A percentile compares a stretch with the other conserved stretches of the same genome.
Evolutionary conservation across 257 asterid genomes (phyloP).

Genomic region (Parsonsia alboflavescens): DNA sequence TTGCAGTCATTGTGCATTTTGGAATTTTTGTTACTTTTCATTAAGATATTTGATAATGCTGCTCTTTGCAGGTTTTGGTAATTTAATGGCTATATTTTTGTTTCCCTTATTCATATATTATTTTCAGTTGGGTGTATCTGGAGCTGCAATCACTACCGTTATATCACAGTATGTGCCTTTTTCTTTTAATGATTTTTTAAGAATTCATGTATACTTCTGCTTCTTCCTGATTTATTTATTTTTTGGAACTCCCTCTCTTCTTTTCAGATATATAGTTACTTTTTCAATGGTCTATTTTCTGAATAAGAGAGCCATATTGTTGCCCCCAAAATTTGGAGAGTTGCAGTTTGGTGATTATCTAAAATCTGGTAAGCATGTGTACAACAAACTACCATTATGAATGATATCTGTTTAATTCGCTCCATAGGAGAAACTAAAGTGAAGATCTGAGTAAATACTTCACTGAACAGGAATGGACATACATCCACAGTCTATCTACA

Average conservation of each 20-base stretch:
- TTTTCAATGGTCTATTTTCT: constrained; percentile 69
- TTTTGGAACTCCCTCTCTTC: background rate
- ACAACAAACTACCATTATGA: constrained; percentile 4
- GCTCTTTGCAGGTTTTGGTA: constrained; percentile 71
- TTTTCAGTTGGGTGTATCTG: constrained; percentile 70
- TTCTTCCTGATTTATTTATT: constrained; percentile 17
- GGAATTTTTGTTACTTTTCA: constrained; percentile 12
- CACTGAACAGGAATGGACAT: no score
- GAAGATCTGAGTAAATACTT: background rate
- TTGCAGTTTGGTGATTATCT: constrained; percentile 79
- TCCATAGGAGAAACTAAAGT: background rate
- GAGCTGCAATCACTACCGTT: constrained; percentile 95
- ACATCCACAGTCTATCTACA: no score
- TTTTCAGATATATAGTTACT: constrained; percentile 62
- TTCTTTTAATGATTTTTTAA: constrained; percentile 7
- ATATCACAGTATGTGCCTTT: constrained; percentile 73
- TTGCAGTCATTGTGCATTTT: background rate
- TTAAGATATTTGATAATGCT: constrained; percentile 11
- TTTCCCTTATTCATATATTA: constrained; percentile 70
- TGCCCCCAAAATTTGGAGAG: constrained; percentile 76
- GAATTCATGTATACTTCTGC: constrained; percentile 3
- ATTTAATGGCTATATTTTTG: constrained; percentile 62
- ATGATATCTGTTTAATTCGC: no score
- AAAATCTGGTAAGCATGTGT: constrained; percentile 63
- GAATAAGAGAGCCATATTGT: constrained; percentile 55